phyloP scores from a whole-genome alignment of 805 yeast species.

The Candida methanosorbosa region DNA sequence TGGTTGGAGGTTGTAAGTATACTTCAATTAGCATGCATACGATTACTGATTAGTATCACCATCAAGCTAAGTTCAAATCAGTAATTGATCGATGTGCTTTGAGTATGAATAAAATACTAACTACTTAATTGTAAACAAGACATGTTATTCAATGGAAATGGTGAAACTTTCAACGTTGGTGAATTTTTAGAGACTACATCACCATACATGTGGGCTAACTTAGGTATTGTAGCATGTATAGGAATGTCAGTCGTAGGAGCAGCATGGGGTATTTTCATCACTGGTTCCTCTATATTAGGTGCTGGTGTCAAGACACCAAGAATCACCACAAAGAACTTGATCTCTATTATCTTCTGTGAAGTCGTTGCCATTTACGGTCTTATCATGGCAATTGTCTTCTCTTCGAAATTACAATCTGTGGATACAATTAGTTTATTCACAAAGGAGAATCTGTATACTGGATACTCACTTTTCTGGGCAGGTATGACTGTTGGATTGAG shows the following conservation, averaged over 20 bases:
- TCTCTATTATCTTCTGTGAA: conserved; percentile 96
- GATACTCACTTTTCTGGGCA: conserved; percentile 95
- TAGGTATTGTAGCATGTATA: conserved; percentile 86
- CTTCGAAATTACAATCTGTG: conserved; percentile 73
- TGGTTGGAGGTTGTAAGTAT: conserved; percentile 29
- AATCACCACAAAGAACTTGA: conserved; percentile 93
- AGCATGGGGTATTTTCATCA: conserved; percentile 97
- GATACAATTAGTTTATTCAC: conserved; percentile 57
- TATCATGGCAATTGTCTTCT: conserved; percentile 94
- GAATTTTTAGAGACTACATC: conserved; percentile 76
- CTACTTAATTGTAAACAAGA: no score
- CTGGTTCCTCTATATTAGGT: conserved; percentile 91
- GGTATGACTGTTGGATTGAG: conserved; percentile 92
- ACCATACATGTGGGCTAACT: conserved; percentile 94
- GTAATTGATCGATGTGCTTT: no score
- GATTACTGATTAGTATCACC: no score
- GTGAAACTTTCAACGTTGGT: conserved; percentile 89
- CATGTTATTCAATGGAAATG: conserved; percentile 84
- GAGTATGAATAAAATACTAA: no score
- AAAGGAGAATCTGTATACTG: conserved; percentile 87
- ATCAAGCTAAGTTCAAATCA: no score
- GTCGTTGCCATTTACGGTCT: conserved; percentile 98
- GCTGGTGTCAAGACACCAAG: conserved; percentile 98
- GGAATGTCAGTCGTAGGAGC: conserved; percentile 96
- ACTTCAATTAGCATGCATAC: background rate